These are phyloP conservation scores for Lantana camara DNA, from an alignment of 257 asterid genomes.

Conservation along the genomic window DNA sequence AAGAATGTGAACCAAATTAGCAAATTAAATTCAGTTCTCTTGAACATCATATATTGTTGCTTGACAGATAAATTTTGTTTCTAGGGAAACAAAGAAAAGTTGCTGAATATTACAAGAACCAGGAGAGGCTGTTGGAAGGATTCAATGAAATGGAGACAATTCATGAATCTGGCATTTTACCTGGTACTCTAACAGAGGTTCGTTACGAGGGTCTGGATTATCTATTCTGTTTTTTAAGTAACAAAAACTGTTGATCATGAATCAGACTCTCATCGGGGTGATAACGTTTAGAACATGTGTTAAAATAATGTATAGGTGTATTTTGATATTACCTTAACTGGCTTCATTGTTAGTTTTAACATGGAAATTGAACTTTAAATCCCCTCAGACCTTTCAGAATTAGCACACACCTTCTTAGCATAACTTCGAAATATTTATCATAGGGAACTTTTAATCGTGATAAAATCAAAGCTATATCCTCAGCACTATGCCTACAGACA, in stretches of 20 bases:
- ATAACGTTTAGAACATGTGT: neutral
- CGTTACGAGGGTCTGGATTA: neutral
- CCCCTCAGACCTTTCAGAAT: neutral
- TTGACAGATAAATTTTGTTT: neutral
- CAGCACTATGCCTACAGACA: neutral
- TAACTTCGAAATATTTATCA: neutral
- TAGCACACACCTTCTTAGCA: neutral
- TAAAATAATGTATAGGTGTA: neutral
- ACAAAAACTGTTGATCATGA: neutral
- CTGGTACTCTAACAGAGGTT: neutral
- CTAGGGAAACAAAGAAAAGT: neutral
- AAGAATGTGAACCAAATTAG: neutral
- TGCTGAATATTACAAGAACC: constrained; percentile 1
- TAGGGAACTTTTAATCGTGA: neutral
- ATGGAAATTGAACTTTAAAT: neutral
- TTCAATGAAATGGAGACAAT: constrained; percentile 2
- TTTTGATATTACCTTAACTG: neutral
- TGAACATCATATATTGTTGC: neutral
- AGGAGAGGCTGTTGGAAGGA: neutral
- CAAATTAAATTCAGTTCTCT: neutral
- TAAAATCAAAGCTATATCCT: too few species aligned
- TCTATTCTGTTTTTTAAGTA: neutral
- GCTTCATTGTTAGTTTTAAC: too few species aligned
- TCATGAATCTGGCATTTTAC: neutral
- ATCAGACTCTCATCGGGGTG: neutral